These are phyloP conservation scores for Nematodospora anomalae DNA, from an alignment of 1,139 yeast species.

Conservation along the genomic window DNA sequence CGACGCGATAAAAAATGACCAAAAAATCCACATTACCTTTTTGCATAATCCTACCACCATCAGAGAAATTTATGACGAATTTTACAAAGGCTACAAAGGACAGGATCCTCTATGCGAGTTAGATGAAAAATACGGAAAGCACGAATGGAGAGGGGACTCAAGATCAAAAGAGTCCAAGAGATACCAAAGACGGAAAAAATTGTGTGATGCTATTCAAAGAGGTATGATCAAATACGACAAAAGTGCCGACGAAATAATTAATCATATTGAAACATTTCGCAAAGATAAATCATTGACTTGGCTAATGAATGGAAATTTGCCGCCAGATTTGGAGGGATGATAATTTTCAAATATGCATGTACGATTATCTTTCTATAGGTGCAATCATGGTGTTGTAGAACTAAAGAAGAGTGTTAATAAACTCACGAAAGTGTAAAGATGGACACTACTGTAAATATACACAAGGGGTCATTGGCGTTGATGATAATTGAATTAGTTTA, in stretches of 20 bases:
- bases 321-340: constrained; percentile 30
- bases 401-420: too few relatives aligned
- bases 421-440: too few relatives aligned
- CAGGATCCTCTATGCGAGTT: constrained; percentile 47
- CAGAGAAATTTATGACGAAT: constrained; percentile 48
- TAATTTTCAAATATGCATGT: too few relatives aligned
- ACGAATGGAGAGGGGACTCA: constrained; percentile 51
- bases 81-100: constrained; percentile 47
- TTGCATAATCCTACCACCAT: constrained; percentile 50
- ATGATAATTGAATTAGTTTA: too few relatives aligned
- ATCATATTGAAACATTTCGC: constrained; percentile 43
- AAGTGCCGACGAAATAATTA: constrained; percentile 44
- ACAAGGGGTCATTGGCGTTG: too few relatives aligned
- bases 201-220: constrained; percentile 46
- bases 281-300: constrained; percentile 49
- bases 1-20: constrained; percentile 27
- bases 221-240: constrained; percentile 45
- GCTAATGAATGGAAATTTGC: constrained; percentile 52
- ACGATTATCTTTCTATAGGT: too few relatives aligned
- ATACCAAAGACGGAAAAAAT: constrained; percentile 45
- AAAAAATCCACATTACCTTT: constrained; percentile 38
- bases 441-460: too few relatives aligned
- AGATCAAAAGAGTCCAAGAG: constrained; percentile 49
- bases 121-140: constrained; percentile 47
- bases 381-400: too few relatives aligned